phyloP scores from a whole-genome alignment of 2,329 filamentous ascomycete species.

The Xylariaceae sp. region DNA sequence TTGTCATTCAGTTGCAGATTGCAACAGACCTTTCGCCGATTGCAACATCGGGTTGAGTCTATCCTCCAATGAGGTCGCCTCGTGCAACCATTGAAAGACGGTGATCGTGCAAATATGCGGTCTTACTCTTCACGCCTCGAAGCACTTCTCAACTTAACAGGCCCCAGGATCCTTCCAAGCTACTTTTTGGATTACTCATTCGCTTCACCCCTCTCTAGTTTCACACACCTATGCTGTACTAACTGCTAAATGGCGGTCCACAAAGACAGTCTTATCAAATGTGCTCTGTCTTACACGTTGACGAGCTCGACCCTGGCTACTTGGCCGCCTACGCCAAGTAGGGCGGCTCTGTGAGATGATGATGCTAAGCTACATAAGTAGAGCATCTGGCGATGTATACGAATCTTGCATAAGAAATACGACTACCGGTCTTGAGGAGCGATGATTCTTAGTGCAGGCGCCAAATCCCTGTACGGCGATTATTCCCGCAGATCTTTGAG shows the following conservation, averaged over 20 bases:
- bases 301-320: background rate
- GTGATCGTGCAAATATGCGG: background rate
- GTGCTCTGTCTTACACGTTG: background rate
- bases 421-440: slow-evolving; percentile 1
- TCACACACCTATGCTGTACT: too few relatives aligned
- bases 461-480: slow-evolving; percentile 14
- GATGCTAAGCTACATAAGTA: background rate
- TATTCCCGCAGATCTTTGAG: slow-evolving; percentile 15
- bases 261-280: slow-evolving; percentile 22
- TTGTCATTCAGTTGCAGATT: slow-evolving; percentile 29
- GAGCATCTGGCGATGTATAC: slow-evolving; percentile 14
- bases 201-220: slow-evolving; percentile 6
- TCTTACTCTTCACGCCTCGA: slow-evolving; percentile 22
- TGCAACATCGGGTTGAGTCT: slow-evolving; percentile 18
- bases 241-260: too few relatives aligned
- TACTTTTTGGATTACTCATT: slow-evolving; percentile 12
- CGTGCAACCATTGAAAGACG: too few relatives aligned
- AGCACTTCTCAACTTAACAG: slow-evolving; percentile 10
- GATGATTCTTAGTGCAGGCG: slow-evolving; percentile 15
- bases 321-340: background rate
- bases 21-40: slow-evolving; percentile 21
- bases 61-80: slow-evolving; percentile 8
- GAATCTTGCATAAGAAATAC: slow-evolving; percentile 15
- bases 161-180: slow-evolving; percentile 4
- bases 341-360: too few relatives aligned